Evolutionary conservation across 352 stramenopile species (phyloP).

Genomic region (Halophytophthora batemanensis): DNA sequence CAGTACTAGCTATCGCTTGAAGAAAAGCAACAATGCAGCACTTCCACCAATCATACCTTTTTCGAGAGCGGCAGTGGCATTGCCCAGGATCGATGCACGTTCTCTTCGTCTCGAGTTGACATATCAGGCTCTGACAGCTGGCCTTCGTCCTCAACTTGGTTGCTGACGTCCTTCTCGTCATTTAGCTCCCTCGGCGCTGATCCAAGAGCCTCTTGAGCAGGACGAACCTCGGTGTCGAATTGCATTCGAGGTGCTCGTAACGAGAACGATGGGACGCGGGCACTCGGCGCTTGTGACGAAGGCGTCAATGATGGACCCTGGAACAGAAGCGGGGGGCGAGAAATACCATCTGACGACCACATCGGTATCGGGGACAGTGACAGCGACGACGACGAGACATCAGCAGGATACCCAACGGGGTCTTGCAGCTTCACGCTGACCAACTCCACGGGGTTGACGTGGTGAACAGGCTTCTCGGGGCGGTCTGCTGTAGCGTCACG

Average conservation of each 20-base stretch:
- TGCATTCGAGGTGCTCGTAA: constrained; percentile 24
- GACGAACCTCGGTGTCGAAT: constrained; percentile 17
- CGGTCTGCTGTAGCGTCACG: constrained; percentile 11
- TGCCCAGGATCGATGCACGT: constrained; percentile 17
- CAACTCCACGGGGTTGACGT: constrained; percentile 45
- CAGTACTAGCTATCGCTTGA: constrained; percentile 5
- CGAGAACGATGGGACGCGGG: constrained; percentile 20
- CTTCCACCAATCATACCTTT: constrained; percentile 22
- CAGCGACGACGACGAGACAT: constrained; percentile 22
- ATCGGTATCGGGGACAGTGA: constrained; percentile 14
- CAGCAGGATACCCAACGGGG: constrained; percentile 28
- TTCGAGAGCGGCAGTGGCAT: constrained; percentile 9
- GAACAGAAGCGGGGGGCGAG: constrained; percentile 49
- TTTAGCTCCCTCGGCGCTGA: constrained; percentile 19
- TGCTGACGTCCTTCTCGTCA: constrained; percentile 21
- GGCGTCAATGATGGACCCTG: constrained; percentile 19
- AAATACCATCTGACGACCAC: constrained; percentile 64
- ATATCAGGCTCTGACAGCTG: constrained; percentile 1
- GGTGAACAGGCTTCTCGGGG: constrained; percentile 36
- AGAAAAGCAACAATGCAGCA: background rate
- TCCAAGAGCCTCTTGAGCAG: constrained; percentile 23
- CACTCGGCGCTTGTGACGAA: constrained; percentile 20
- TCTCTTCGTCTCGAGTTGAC: constrained; percentile 14
- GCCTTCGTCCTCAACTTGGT: constrained; percentile 35
- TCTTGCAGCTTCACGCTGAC: constrained; percentile 60